Evolutionary conservation across 768 basidiomycete species (phyloP), one percentile per base, ranked within the genome.

Genomic region (Grammothele lineata): DNA sequence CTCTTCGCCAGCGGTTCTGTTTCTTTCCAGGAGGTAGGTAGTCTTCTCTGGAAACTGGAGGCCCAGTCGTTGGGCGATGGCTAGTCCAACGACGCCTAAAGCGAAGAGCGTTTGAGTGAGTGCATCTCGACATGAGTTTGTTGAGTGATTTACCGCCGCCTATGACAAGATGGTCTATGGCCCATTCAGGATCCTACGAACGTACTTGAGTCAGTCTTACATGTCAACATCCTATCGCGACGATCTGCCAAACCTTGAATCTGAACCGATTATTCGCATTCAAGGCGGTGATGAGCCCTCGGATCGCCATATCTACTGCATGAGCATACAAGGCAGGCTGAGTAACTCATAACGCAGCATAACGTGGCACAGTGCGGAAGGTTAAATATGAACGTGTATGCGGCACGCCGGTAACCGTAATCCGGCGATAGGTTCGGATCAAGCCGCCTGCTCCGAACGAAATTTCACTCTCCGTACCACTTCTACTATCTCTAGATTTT

Each of bases 161-260:
- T 19, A 98, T 73, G 14, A 98, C 77, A 19, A 96, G 69, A 63
- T 87, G 84, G 62, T 98, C 95, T 24, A 94, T 81, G 1, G 69
- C 72, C 26, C 69, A 74, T 53, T 89, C 83, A 4, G 93, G 90
- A 14, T 67, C 64, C 79, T 88, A 30, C 27, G 14, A 30, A 14
- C 27, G 27, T 30, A 14, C 14, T 30, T n/a, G n/a, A n/a, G n/a
- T n/a, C n/a, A n/a, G n/a, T n/a, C n/a, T n/a, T n/a, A n/a, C n/a
- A n/a, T n/a, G n/a, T n/a, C n/a, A n/a, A n/a, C n/a, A n/a, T n/a
- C n/a, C n/a, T 7, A 30, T 7, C 27, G 14, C 27, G 27, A 30
- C 14, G 8, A 30, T 7, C 27, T 14, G 7, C 8, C 27, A 30
- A 30, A 78, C 86, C 77, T 82, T 86, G 66, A 76, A 86, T 48